Conservation (phyloP, 176 grass and related monocot species). For the Bromus sterilis region DNA sequence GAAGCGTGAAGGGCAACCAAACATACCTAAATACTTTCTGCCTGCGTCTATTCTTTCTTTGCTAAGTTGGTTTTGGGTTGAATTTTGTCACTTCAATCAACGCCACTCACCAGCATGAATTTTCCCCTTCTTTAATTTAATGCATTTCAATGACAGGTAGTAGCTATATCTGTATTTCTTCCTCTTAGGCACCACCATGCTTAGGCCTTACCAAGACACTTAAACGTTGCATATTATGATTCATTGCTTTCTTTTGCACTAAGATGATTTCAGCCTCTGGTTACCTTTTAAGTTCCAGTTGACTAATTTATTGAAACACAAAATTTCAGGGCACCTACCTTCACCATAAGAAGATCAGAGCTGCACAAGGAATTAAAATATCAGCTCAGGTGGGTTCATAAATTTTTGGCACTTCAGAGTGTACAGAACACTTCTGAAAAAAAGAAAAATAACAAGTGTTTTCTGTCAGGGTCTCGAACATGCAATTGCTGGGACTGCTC, state of each 20-base stretch:
- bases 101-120: neutral
- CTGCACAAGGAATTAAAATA: slow-evolving; percentile 92
- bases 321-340: slow-evolving; percentile 62
- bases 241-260: neutral
- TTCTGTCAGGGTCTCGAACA: slow-evolving; percentile 76
- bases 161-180: neutral
- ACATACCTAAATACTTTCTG: neutral
- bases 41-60: neutral
- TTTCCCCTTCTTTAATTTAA: neutral
- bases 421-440: neutral
- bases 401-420: neutral
- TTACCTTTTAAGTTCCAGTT: slow-evolving; percentile 10
- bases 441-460: neutral
- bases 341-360: slow-evolving; percentile 90
- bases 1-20: too few relatives aligned
- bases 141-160: neutral
- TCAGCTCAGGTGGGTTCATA: slow-evolving; percentile 68
- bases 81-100: neutral
- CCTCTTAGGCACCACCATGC: neutral
- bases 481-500: slow-evolving; percentile 84
- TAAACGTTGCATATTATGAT: neutral
- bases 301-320: neutral
- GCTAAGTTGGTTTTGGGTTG: neutral
- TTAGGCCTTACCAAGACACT: neutral
- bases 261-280: neutral